Evolutionary conservation across 176 grass and related monocot species (phyloP).

Genomic region (Guadua angustifolia): DNA sequence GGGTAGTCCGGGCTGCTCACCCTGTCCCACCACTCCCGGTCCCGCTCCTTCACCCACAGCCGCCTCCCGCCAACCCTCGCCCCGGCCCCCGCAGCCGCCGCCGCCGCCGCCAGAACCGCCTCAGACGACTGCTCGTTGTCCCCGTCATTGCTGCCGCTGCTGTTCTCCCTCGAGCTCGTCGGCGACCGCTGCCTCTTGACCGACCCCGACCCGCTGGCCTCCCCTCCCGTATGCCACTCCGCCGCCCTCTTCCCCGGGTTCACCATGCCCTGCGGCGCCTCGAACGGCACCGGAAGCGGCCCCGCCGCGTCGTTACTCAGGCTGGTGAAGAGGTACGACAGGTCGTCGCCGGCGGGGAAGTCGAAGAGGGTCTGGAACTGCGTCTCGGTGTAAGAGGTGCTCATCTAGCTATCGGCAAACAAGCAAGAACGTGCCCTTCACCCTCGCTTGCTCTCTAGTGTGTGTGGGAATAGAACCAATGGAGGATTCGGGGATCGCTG

Average conservation of each 20-base stretch:
- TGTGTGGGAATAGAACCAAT: background rate
- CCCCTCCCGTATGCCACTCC: background rate
- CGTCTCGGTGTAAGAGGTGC: slow-evolving; percentile 42
- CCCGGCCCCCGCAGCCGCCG: background rate
- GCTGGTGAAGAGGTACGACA: slow-evolving; percentile 22
- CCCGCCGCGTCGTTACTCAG: background rate
- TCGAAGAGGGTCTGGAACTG: slow-evolving; percentile 41
- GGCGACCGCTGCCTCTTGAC: slow-evolving; percentile 42
- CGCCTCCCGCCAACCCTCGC: slow-evolving; percentile 44
- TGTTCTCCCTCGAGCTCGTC: slow-evolving; percentile 47
- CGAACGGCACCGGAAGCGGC: background rate
- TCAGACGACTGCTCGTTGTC: background rate
- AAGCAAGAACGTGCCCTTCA: background rate
- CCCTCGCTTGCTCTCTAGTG: background rate
- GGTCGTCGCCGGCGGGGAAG: slow-evolving; percentile 38
- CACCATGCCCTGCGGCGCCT: background rate
- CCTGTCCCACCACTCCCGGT: slow-evolving; percentile 74
- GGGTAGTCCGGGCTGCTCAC: slow-evolving; percentile 61
- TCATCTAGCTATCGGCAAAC: background rate
- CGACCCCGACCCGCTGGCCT: background rate
- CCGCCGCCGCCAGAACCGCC: background rate
- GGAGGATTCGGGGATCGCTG: background rate
- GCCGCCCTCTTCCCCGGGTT: slow-evolving; percentile 49
- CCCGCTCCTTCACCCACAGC: slow-evolving; percentile 74
- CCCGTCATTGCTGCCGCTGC: slow-evolving; percentile 35